Evolutionary conservation across 768 basidiomycete genomes (phyloP).

Genomic region (Naganishia vishniacii): DNA sequence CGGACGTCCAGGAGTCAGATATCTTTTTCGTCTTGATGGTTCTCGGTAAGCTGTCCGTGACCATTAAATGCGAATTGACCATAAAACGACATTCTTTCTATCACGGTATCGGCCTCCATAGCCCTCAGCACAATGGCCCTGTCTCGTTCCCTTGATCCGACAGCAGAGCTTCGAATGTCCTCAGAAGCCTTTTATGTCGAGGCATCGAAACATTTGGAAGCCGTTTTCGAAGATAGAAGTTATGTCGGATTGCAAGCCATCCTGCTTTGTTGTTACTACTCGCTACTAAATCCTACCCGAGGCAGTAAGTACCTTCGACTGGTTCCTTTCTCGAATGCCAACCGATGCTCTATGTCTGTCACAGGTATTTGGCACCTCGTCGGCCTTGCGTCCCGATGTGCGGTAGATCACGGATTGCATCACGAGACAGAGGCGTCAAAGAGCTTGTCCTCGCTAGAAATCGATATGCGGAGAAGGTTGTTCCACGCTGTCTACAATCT

Average conservation of each 20-base stretch:
- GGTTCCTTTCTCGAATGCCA: no score
- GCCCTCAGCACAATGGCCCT: slow-evolving; percentile 49
- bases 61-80: no score
- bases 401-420: slow-evolving; percentile 49
- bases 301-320: slow-evolving; percentile 33
- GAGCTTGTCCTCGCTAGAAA: slow-evolving; percentile 39
- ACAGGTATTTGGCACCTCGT: slow-evolving; percentile 49
- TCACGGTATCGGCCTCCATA: slow-evolving; percentile 7
- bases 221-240: slow-evolving; percentile 43
- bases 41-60: slow-evolving; percentile 36
- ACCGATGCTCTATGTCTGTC: neutral
- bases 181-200: slow-evolving; percentile 50
- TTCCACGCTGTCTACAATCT: slow-evolving; percentile 48
- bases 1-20: slow-evolving; percentile 46
- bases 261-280: slow-evolving; percentile 47
- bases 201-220: slow-evolving; percentile 49
- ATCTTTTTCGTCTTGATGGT: slow-evolving; percentile 50
- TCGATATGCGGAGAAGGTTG: slow-evolving; percentile 46
- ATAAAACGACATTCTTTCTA: neutral
- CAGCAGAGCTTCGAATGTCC: slow-evolving; percentile 47
- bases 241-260: slow-evolving; percentile 49
- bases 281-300: slow-evolving; percentile 49
- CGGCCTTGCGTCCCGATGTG: slow-evolving; percentile 47
- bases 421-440: slow-evolving; percentile 44
- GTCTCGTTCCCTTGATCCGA: slow-evolving; percentile 48